Base-by-base conservation (phyloP, 805 yeast genomes). In the Hanseniaspora mollemarum region DNA sequence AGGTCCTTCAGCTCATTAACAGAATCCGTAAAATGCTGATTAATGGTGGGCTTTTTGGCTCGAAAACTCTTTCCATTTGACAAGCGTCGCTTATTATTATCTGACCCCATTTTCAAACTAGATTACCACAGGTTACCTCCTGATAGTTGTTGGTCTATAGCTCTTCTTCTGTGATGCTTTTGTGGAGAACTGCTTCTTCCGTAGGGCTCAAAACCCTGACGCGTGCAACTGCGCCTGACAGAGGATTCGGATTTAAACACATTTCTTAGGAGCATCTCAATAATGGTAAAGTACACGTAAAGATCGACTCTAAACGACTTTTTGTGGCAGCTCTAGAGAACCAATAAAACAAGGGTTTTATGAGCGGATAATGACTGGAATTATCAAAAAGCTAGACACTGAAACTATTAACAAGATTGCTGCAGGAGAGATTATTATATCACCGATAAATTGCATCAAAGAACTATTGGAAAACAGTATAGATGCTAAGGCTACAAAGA, bases 361-460 rank as follows among this genome's bases (percentile, higher is more conserved):
- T 16, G 8, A 24, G 3, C 2, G 22, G 6, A 33, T 32, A 4
- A 51, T 51, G 53, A 13, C 29, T 6, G 25, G 39, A 7, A 39
- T 41, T 6, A 63, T 63, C 32, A 58, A 69, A 66, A 67, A 76
- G 16, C 72, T 90, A 22, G 92, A 82, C 41, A 68, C 68, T 15
- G 63, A 77, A 2, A 96, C 88, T 19, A 84, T 92, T 44, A 88
- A 87, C 63, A 76, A 81, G 54, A 92, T 92, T 25, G 98, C 98
- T 0, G 98, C 98, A 1, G 98, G 98, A 0, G 97, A 92, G 67
- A 86, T 92, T 66, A 85, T 92, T 52, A 75, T 88, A 25, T 90
- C 88, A 4, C 97, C 98, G 0, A 83, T 90, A 4, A 92, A 90
- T 62, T 98, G 98, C 0, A 68, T 92, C 38, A 92, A 92, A 62